These are phyloP conservation scores for Moniliophthora roreri DNA, from an alignment of 1,284 basidiomycete genomes.

Conservation along the genomic window DNA sequence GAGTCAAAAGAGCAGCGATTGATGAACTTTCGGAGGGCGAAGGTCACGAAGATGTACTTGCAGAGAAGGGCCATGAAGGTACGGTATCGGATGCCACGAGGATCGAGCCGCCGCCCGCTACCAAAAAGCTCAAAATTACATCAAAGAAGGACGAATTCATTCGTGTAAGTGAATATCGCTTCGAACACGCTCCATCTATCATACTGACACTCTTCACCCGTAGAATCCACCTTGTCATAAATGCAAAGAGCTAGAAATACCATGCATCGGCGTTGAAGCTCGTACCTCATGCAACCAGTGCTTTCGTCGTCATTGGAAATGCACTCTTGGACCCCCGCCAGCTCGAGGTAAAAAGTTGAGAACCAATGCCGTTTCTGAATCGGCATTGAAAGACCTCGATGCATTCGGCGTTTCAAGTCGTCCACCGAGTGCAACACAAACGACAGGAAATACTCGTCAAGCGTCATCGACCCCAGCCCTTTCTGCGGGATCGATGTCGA, in stretches of 20 bases:
- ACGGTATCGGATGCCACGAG: too few species aligned
- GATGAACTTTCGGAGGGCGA: too few species aligned
- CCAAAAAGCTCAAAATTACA: too few species aligned
- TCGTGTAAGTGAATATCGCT: background rate
- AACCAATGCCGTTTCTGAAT: background rate
- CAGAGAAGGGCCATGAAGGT: too few species aligned
- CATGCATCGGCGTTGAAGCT: background rate
- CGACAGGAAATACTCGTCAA: background rate
- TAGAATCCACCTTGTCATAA: background rate
- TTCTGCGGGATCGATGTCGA: too few species aligned
- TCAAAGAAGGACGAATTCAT: background rate
- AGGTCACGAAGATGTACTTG: too few species aligned
- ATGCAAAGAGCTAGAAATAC: background rate
- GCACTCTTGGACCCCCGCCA: background rate
- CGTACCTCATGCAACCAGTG: background rate
- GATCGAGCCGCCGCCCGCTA: too few species aligned
- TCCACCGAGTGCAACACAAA: background rate
- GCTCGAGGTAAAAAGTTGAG: background rate
- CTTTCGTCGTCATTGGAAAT: conserved; percentile 5
- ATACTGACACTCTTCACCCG: background rate
- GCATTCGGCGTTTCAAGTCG: background rate
- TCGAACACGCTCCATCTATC: too few species aligned
- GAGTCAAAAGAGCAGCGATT: too few species aligned
- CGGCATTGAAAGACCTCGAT: background rate
- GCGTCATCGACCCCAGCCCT: too few species aligned